A percentile compares a stretch with the other conserved stretches of the same genome.
Conservation (phyloP, 495 filamentous ascomycete species). For the Penicillium riverlandense region DNA sequence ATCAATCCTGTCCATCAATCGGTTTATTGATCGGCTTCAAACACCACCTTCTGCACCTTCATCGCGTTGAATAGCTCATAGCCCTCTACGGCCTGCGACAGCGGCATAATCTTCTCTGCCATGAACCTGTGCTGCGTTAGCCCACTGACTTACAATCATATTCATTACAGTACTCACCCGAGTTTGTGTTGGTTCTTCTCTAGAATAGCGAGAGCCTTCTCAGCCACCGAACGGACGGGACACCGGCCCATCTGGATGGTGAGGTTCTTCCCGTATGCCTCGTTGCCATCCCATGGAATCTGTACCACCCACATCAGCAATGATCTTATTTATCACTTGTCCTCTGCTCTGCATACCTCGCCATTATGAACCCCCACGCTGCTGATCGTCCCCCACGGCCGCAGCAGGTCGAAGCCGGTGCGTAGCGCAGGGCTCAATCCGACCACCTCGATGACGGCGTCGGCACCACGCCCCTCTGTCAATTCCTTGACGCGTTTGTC, state of each 20-base stretch:
- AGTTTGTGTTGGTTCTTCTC: constrained; percentile 76
- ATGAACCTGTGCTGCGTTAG: constrained; percentile 59
- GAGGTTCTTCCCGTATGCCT: constrained; percentile 88
- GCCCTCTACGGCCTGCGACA: constrained; percentile 74
- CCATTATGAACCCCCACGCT: constrained; percentile 92
- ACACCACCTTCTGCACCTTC: constrained; percentile 81
- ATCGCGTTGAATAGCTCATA: constrained; percentile 90
- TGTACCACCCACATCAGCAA: constrained; percentile 14
- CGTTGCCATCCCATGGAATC: constrained; percentile 77
- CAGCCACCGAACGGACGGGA: constrained; percentile 79
- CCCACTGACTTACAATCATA: not conserved
- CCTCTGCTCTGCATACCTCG: constrained; percentile 46
- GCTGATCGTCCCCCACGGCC: constrained; percentile 81
- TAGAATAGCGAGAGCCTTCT: constrained; percentile 68
- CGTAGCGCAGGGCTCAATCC: constrained; percentile 75
- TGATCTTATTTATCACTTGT: not conserved
- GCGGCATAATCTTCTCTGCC: constrained; percentile 87
- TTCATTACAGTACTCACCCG: constrained; percentile 49
- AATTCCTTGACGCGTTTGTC: constrained; percentile 64
- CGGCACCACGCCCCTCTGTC: constrained; percentile 79
- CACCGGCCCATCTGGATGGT: constrained; percentile 91
- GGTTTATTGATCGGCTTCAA: constrained; percentile 44
- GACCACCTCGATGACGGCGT: constrained; percentile 89
- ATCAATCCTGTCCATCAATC: not conserved
- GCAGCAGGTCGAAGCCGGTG: constrained; percentile 76